Evolutionary conservation across 768 basidiomycete species (phyloP).

Genomic region (Cystobasidium onofrii): DNA sequence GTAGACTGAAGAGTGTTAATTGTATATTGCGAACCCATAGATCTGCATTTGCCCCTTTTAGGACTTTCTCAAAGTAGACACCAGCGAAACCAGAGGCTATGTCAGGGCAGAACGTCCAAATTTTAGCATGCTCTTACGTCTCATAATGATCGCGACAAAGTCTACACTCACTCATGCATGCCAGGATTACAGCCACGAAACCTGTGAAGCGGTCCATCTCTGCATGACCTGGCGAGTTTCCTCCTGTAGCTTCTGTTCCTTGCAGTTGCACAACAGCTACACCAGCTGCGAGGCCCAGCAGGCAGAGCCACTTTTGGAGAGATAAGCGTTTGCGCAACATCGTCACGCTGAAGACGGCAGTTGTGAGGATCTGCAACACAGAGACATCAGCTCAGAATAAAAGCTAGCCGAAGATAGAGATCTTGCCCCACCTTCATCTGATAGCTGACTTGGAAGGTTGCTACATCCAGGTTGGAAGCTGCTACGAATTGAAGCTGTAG

Average conservation of each 20-base stretch:
- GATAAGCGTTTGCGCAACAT: conserved; percentile 62
- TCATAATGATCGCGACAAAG: neutral
- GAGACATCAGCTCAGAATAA: too few relatives aligned
- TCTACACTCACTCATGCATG: conserved; percentile 56
- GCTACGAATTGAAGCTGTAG: conserved; percentile 85
- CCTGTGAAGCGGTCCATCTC: conserved; percentile 76
- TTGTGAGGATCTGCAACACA: conserved; percentile 71
- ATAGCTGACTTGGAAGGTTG: conserved; percentile 96
- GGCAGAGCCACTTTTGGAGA: conserved; percentile 68
- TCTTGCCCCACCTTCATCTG: conserved; percentile 73
- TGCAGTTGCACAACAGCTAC: conserved; percentile 66
- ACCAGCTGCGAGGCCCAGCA: conserved; percentile 45
- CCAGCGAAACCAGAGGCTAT: conserved; percentile 91
- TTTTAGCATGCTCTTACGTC: neutral
- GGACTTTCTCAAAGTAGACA: conserved; percentile 96
- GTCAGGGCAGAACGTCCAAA: neutral
- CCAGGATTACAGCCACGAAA: conserved; percentile 77
- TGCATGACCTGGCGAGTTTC: conserved; percentile 43
- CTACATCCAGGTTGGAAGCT: conserved; percentile 83
- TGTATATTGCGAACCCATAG: conserved; percentile 97
- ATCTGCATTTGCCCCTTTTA: conserved; percentile 79
- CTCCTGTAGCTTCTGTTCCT: conserved; percentile 46
- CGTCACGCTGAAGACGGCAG: conserved; percentile 79
- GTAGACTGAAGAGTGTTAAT: conserved; percentile 82
- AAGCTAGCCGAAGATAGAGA: too few relatives aligned